These are phyloP conservation scores for Alliaria petiolata DNA, from an alignment of 345 rosid genomes.

Conservation along the genomic window DNA sequence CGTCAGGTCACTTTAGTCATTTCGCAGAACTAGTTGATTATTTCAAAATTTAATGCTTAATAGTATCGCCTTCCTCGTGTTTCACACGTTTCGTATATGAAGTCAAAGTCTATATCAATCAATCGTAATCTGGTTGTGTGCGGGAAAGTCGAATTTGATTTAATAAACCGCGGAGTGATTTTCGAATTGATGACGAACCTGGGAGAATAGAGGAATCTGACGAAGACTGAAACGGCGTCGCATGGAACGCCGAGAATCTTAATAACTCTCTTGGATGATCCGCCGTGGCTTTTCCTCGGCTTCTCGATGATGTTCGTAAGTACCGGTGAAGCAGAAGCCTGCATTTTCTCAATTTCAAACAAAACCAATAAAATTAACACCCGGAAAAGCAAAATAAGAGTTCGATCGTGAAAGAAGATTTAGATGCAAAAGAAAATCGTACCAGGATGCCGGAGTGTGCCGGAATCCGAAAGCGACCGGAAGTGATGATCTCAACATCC, in stretches of 20 bases:
- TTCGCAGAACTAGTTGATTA: not conserved
- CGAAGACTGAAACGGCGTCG: constrained; percentile 68
- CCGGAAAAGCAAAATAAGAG: not conserved
- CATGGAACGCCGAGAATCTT: constrained; percentile 80
- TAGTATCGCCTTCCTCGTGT: not conserved
- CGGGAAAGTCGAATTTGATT: not conserved
- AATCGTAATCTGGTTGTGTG: not conserved
- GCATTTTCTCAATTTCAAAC: not conserved
- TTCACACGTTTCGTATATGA: constrained; percentile 7
- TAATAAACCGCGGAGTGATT: not conserved
- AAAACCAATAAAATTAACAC: not conserved
- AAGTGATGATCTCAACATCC: constrained; percentile 61
- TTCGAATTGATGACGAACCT: constrained; percentile 41
- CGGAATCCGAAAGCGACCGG: constrained; percentile 67
- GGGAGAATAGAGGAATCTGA: constrained; percentile 58
- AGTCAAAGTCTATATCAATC: not conserved
- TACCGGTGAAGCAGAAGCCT: constrained; percentile 74
- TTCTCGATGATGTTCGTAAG: constrained; percentile 49
- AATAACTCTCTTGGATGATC: constrained; percentile 46
- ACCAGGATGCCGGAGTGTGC: constrained; percentile 70
- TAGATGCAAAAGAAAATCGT: not conserved
- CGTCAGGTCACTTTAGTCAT: constrained; percentile 1
- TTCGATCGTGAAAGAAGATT: not conserved
- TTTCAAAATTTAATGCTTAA: not conserved
- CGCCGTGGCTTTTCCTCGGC: constrained; percentile 44